Base-by-base conservation (phyloP, 2,329 filamentous ascomycete genomes). In the Epichloe gansuensis region DNA sequence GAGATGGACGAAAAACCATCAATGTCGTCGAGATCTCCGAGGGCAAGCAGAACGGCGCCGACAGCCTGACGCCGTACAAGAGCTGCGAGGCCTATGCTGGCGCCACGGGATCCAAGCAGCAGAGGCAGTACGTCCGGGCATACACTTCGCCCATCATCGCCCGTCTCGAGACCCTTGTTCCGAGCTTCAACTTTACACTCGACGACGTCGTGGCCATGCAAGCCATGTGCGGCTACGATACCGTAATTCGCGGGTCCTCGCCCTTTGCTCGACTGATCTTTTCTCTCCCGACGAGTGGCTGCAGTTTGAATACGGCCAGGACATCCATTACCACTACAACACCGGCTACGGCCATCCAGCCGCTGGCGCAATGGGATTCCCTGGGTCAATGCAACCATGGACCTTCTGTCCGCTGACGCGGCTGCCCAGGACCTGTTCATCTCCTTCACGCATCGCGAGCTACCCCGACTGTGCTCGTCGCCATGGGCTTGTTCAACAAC, bases 401-500 rank as follows among this genome's bases (percentile, higher is more conserved):
- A 68, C 9, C 67, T 80, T 0, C 67, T 83, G 9, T 61, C 79
- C 50, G 64, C 59, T 1, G 58, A 63, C 1, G 57, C 64, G 0
- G 62, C 66, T 5, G 61, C 60, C 12, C 75, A 86, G 60, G 80
- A 85, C 52, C 70, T 86, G 7, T 83, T 82, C 60, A 72, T 86
- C 42, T 82, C 79, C 50, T 86, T 86, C 68, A 86, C 83, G 0
- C 83, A 86, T 62, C 78, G 83, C 21, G 82, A 86, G 63, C 68
- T 86, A 2, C 82, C 82, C 82, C 83, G 1, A 82, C 80, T 54
- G 80, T 85, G 1, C 67, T 82, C 1, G 82, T 85, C 1, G 81
- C 83, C 0, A 74, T 86, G 65, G 83, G 83, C 0, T 70, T 87
- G 4, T 86, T 85, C 72, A 86, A 86, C 69, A 85, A 85, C 65